Evolutionary conservation across 2,329 filamentous ascomycete species (phyloP).

Genomic region (Berkeleyomyces basicola): DNA sequence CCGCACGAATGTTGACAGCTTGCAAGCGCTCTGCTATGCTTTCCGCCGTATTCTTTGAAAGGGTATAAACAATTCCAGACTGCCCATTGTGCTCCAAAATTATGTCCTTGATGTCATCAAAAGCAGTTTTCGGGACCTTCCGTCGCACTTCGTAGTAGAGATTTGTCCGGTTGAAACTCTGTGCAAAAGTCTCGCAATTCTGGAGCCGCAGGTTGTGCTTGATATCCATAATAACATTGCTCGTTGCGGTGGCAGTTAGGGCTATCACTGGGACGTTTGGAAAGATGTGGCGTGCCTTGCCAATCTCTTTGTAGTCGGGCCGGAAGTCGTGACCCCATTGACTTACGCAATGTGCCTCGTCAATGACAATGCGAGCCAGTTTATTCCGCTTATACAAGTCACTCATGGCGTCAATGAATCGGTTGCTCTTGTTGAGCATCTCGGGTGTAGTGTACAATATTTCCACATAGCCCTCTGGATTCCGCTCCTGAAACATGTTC

Average conservation of each 20-base stretch:
- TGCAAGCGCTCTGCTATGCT: slow-evolving; percentile 55
- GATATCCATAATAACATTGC: slow-evolving; percentile 82
- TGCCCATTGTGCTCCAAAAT: slow-evolving; percentile 51
- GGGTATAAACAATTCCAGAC: slow-evolving; percentile 84
- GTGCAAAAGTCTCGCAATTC: slow-evolving; percentile 61
- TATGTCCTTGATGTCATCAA: slow-evolving; percentile 38
- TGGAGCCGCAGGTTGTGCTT: slow-evolving; percentile 79
- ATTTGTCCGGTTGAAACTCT: slow-evolving; percentile 96
- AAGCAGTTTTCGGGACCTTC: slow-evolving; percentile 44
- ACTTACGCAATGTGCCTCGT: slow-evolving; percentile 98
- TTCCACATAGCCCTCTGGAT: slow-evolving; percentile 63
- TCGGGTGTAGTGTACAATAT: slow-evolving; percentile 92
- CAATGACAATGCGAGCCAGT: slow-evolving; percentile 83
- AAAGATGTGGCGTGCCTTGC: slow-evolving; percentile 54
- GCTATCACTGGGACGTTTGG: slow-evolving; percentile 80
- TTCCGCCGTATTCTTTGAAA: slow-evolving; percentile 73
- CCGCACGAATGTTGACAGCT: slow-evolving; percentile 49
- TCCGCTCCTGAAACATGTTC: slow-evolving; percentile 39
- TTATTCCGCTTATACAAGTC: slow-evolving; percentile 52
- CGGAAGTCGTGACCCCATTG: slow-evolving; percentile 99
- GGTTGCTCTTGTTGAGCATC: slow-evolving; percentile 73
- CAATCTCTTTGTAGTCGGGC: slow-evolving; percentile 82
- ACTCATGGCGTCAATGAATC: slow-evolving; percentile 49
- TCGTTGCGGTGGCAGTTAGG: slow-evolving; percentile 84
- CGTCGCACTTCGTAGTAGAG: slow-evolving; percentile 68